These are phyloP conservation scores for Monosporascus sp. DNA, from an alignment of 2,329 filamentous ascomycete species.

Conservation along the genomic window DNA sequence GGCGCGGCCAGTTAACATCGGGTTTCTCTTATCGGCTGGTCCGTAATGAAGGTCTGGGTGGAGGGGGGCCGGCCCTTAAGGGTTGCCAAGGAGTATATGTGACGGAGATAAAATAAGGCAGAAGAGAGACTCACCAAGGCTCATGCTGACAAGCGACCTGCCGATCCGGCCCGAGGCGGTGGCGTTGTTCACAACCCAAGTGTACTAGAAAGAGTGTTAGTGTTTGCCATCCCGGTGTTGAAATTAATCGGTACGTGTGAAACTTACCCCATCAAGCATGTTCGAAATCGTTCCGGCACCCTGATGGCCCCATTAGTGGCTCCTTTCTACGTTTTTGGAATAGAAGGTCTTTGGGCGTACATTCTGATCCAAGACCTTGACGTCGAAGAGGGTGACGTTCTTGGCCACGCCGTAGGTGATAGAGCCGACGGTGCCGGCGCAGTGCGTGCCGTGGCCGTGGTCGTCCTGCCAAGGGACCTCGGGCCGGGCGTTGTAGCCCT, in stretches of 20 bases:
- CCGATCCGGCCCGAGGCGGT: neutral
- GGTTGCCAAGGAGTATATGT: no score
- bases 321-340: constrained; percentile 1
- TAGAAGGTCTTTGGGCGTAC: constrained; percentile 10
- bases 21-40: no score
- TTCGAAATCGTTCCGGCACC: neutral
- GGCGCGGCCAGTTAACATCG: no score
- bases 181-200: neutral
- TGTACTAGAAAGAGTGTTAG: neutral
- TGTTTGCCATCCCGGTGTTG: no score
- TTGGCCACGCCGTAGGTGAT: constrained; percentile 18
- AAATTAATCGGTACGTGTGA: no score
- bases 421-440: constrained; percentile 12
- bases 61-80: no score
- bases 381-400: constrained; percentile 14
- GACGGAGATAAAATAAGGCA: no score
- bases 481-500: constrained; percentile 15
- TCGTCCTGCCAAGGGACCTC: constrained; percentile 5
- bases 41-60: no score
- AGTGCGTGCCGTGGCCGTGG: constrained; percentile 35
- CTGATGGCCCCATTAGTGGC: constrained; percentile 10
- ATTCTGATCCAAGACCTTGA: constrained; percentile 11
- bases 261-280: neutral
- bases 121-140: neutral
- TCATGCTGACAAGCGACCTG: neutral